Base-by-base conservation (phyloP, 1,284 basidiomycete species). In the Ceratobasidium sp. region DNA sequence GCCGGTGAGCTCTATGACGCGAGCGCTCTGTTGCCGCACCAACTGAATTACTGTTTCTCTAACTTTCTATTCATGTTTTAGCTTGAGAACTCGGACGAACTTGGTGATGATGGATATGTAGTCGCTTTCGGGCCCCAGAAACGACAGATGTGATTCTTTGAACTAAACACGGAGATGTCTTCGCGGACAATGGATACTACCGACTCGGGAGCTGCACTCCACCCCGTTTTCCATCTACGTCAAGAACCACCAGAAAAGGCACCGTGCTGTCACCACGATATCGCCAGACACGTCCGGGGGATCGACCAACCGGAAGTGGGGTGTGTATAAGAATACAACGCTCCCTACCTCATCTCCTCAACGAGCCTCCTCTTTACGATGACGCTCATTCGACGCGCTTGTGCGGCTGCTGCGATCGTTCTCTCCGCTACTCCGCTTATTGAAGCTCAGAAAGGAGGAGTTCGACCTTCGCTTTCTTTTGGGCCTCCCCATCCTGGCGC, bases 391-490 rank as follows among this genome's bases (percentile, higher is more conserved):
- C 35, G 38, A 16, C 49, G 38, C 23, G 35, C 49, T 7, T 18
- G 41, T 35, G 52, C 52, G 28, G 30, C 54, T 35, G 23, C 64
- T 18, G 50, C 64, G 35, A 32, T 67, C 26, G 50, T 50, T 30
- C 50, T 67, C 14, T 11, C 35, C 1, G 47, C n/a, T 5, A 21
- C 50, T 4, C 13, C 38, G 14, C 18, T 44, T 0, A n/a, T 50
- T 26, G 32, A 49, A 0, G 21, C 32, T 16, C 30, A 47, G 30
- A 11, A 54, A 16, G 63, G 44, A 14, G 28, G n/a, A 9, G 30
- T 49, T 11, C 78, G 81, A 66, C 82, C 82, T 77, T 80, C 81
- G 16, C 75, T 82, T 50, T 77, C 78, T 32, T 83, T 82, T 72
- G 82, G 82, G 41, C 82, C 82, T 7, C 49, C 76, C n/a, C 80